Percentiles rank a stretch among this genome's conserved stretches.
These are phyloP conservation scores for Actinomortierella wolfii DNA, from an alignment of 371 early-diverging fungal species.

Conservation along the genomic window DNA sequence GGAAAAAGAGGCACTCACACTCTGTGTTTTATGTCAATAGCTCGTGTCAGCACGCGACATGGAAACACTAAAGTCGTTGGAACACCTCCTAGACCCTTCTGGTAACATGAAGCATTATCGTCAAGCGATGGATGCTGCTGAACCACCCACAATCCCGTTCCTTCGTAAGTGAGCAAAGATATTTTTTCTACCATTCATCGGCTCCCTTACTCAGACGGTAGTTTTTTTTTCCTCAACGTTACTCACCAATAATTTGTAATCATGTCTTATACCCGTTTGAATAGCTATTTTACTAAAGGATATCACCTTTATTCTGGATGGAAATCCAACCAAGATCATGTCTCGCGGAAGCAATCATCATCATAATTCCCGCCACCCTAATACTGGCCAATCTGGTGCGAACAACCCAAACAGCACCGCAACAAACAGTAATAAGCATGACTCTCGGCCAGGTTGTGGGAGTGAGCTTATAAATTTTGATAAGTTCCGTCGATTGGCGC, in stretches of 20 bases:
- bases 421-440: constrained; percentile 1
- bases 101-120: constrained; percentile 57
- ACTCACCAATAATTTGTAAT: too few species aligned
- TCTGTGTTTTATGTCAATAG: constrained; percentile 3
- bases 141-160: constrained; percentile 53
- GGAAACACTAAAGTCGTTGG: constrained; percentile 42
- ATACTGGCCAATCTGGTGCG: too few species aligned
- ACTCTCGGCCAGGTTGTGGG: background rate
- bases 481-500: constrained; percentile 49
- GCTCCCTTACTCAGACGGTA: background rate
- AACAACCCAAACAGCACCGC: background rate
- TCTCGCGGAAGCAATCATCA: constrained; percentile 7
- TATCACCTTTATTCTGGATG: constrained; percentile 58
- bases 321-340: constrained; percentile 48
- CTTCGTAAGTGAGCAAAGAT: constrained; percentile 41
- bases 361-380: background rate
- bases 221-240: background rate
- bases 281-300: constrained; percentile 59
- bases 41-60: constrained; percentile 41
- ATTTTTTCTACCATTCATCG: background rate
- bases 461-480: constrained; percentile 54
- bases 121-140: constrained; percentile 37
- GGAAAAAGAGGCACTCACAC: too few species aligned
- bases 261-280: too few species aligned
- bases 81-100: constrained; percentile 50